Conservation (phyloP, 768 basidiomycete species). For the Leccinum rimulosum region DNA sequence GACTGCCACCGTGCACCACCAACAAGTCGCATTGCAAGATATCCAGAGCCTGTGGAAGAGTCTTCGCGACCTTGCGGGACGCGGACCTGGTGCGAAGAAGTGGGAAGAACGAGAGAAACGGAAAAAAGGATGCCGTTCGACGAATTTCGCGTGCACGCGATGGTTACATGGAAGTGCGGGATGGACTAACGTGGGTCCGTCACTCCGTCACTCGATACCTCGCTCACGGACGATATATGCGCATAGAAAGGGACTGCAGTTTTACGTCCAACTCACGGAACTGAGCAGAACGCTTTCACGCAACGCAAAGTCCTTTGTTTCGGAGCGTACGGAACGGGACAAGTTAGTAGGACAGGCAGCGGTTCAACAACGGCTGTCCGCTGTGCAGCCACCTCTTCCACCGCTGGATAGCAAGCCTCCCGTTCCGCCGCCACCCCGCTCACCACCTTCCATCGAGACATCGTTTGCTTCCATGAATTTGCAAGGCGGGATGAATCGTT, state of each 20-base stretch:
- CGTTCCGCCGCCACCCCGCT: constrained; percentile 44
- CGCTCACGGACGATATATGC: constrained; percentile 6
- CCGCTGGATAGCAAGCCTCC: constrained; percentile 48
- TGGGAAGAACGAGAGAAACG: constrained; percentile 81
- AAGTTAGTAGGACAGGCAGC: constrained; percentile 67
- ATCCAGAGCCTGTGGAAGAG: constrained; percentile 69
- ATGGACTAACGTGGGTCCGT: constrained; percentile 72
- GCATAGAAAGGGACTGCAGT: constrained; percentile 80
- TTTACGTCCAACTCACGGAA: constrained; percentile 78
- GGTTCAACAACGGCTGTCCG: constrained; percentile 60
- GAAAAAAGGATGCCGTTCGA: constrained; percentile 69
- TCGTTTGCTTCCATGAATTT: constrained; percentile 60
- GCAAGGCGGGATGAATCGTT: constrained; percentile 27
- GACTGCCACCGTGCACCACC: constrained; percentile 72
- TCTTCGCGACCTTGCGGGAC: constrained; percentile 63
- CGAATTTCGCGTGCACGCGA: constrained; percentile 77
- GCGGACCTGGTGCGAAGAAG: constrained; percentile 72
- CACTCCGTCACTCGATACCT: not conserved
- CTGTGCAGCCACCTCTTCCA: constrained; percentile 35
- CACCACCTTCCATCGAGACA: constrained; percentile 41
- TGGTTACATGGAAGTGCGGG: constrained; percentile 81
- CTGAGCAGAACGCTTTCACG: constrained; percentile 56
- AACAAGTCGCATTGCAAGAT: constrained; percentile 72
- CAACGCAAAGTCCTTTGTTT: constrained; percentile 61
- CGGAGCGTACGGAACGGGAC: constrained; percentile 64